Base-by-base conservation (phyloP, 805 yeast species). In the Suhomyces emberorum region DNA sequence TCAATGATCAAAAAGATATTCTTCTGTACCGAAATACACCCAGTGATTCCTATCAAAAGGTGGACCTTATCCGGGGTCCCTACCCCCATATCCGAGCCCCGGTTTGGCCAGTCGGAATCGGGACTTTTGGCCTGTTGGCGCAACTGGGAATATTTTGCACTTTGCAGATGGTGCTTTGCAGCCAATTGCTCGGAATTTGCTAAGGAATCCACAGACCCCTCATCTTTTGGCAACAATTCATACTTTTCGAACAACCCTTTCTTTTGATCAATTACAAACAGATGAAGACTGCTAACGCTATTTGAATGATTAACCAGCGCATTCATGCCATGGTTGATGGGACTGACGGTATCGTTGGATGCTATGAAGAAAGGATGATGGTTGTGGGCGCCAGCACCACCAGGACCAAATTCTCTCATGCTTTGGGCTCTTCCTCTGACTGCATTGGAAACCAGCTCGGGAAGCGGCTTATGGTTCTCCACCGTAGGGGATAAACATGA, bases 41-140 rank as follows among this genome's bases (percentile, higher is more conserved):
- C 59, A 2, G 59, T 50, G 11, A 54, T 46, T 14, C 56, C 59
- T 30, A 54, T 52, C 16, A 54, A 38, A n/a, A 54, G 39, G 37
- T 54, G 59, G 15, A 47, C 28, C 21, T 50, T 53, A 10, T n/a
- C n/a, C n/a, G n/a, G n/a, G n/a, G n/a, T n/a, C n/a, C n/a, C n/a
- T n/a, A n/a, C n/a, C n/a, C 20, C n/a, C n/a, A n/a, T n/a, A n/a
- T n/a, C n/a, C n/a, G n/a, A n/a, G n/a, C n/a, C n/a, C n/a, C n/a
- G n/a, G n/a, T n/a, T n/a, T n/a, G n/a, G n/a, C n/a, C n/a, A n/a
- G n/a, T n/a, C n/a, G n/a, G n/a, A n/a, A n/a, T n/a, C 26, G 26
- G 12, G 26, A 20, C 22, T 20, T 20, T 20, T 20, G 8, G 22
- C 9, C 22, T 20, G 22, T 9, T 20, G n/a, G n/a, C n/a, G n/a